Evolutionary conservation across 805 yeast genomes (phyloP).

Genomic region (Candida ascalaphidarum): DNA sequence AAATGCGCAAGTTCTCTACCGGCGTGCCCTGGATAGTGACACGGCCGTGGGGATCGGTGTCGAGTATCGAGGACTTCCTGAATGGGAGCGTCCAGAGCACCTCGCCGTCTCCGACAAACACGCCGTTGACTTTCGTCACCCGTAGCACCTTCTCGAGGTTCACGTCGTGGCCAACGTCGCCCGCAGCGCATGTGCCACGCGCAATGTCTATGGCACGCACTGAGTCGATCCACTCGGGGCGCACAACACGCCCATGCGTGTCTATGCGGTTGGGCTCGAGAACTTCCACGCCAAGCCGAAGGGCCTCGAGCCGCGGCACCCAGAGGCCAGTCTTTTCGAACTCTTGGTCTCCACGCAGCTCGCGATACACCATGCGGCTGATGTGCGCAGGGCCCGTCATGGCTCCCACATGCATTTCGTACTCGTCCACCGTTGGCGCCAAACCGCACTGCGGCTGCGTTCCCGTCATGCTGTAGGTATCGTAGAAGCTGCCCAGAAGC

Average conservation of each 20-base stretch:
- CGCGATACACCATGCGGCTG: too few relatives aligned
- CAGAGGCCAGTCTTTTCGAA: too few relatives aligned
- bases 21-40: constrained; percentile 17
- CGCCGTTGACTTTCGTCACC: constrained; percentile 25
- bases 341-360: too few relatives aligned
- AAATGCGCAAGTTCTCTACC: constrained; percentile 24
- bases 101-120: constrained; percentile 11
- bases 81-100: constrained; percentile 24
- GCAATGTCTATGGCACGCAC: constrained; percentile 4
- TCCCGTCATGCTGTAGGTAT: constrained; percentile 19
- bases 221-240: constrained; percentile 12
- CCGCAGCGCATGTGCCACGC: neutral
- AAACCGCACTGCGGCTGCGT: constrained; percentile 23
- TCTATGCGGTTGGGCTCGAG: constrained; percentile 34
- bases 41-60: constrained; percentile 11
- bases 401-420: constrained; percentile 23
- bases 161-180: too few relatives aligned
- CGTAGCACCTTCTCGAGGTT: constrained; percentile 13
- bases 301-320: constrained; percentile 31
- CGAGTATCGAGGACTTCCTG: constrained; percentile 7
- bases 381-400: too few relatives aligned
- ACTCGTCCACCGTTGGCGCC: constrained; percentile 13
- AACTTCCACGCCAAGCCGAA: constrained; percentile 40
- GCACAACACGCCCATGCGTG: constrained; percentile 21
- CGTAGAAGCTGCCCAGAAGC: constrained; percentile 15